Percentiles rank a stretch among this genome's conserved stretches.
Evolutionary conservation across 2,329 filamentous ascomycete genomes (phyloP).

Genomic region (Simplicillium aogashimaense): DNA sequence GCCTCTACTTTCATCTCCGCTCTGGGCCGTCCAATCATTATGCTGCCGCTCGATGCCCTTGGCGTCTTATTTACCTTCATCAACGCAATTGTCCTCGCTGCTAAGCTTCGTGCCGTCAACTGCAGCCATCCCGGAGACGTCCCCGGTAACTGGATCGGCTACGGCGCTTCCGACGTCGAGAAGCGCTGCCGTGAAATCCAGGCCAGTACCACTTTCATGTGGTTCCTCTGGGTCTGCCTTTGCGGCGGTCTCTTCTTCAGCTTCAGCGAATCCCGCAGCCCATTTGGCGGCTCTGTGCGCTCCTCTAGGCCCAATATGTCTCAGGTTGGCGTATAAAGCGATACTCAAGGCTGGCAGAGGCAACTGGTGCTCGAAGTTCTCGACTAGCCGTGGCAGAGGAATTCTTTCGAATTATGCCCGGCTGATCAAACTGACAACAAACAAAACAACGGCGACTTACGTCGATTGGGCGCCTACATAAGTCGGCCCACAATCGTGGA

Average conservation of each 20-base stretch:
- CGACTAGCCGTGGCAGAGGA: too few species aligned
- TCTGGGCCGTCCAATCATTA: constrained; percentile 39
- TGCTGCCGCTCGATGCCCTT: constrained; percentile 46
- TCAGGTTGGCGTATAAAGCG: constrained; percentile 38
- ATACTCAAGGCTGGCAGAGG: not conserved
- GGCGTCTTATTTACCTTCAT: constrained; percentile 62
- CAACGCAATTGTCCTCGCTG: constrained; percentile 58
- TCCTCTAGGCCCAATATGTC: constrained; percentile 42
- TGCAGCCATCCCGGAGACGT: constrained; percentile 42
- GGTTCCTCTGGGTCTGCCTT: constrained; percentile 63
- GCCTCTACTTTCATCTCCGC: constrained; percentile 42
- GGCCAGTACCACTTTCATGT: constrained; percentile 65
- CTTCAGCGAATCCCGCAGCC: constrained; percentile 39
- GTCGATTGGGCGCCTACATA: too few species aligned
- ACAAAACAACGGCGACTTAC: too few species aligned
- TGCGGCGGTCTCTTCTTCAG: constrained; percentile 45
- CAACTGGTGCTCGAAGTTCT: too few species aligned
- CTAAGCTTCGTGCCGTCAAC: constrained; percentile 58
- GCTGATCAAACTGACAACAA: too few species aligned
- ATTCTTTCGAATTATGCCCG: too few species aligned
- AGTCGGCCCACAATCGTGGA: too few species aligned
- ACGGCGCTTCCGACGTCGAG: constrained; percentile 45
- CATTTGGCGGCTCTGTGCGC: constrained; percentile 30
- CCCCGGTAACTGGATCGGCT: constrained; percentile 46
- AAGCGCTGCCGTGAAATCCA: constrained; percentile 68